Evolutionary conservation across 2,329 filamentous ascomycete species (phyloP).

Genomic region (Tolypocladium ophioglossoides): DNA sequence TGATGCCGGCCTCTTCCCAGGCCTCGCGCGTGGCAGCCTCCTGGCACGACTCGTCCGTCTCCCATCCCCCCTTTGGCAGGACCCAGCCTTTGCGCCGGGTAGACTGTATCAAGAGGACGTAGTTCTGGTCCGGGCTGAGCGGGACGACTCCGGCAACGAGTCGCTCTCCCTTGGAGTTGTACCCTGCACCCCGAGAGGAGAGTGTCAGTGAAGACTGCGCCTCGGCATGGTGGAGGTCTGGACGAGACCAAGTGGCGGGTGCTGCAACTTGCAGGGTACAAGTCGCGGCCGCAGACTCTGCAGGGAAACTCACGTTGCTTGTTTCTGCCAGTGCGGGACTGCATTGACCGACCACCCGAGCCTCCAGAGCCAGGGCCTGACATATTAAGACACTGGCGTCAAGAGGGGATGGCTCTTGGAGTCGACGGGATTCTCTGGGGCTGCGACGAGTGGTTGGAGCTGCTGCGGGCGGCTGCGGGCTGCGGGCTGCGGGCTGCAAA

Average conservation of each 20-base stretch:
- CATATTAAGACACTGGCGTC: constrained; percentile 14
- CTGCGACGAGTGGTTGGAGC: background rate
- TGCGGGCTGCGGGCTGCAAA: constrained; percentile 2
- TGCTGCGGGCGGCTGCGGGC: background rate
- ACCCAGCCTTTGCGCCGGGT: constrained; percentile 90
- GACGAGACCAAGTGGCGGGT: background rate
- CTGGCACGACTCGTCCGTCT: constrained; percentile 80
- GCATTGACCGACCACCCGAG: constrained; percentile 44
- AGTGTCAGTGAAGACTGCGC: constrained; percentile 5
- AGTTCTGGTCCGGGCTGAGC: constrained; percentile 72
- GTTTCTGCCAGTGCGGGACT: constrained; percentile 65
- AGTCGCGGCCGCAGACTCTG: background rate
- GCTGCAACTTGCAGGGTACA: background rate
- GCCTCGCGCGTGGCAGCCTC: constrained; percentile 83
- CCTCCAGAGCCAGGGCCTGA: constrained; percentile 24
- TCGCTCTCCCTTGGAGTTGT: constrained; percentile 83
- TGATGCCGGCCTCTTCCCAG: constrained; percentile 95
- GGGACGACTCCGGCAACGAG: constrained; percentile 93
- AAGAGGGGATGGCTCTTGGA: background rate
- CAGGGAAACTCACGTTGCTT: constrained; percentile 63
- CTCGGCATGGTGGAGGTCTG: background rate
- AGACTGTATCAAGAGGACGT: constrained; percentile 89
- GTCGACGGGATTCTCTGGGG: background rate
- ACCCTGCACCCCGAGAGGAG: constrained; percentile 48
- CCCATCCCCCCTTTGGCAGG: constrained; percentile 95